Conservation (phyloP, 495 filamentous ascomycete genomes). For the Podospora tetraspora region DNA sequence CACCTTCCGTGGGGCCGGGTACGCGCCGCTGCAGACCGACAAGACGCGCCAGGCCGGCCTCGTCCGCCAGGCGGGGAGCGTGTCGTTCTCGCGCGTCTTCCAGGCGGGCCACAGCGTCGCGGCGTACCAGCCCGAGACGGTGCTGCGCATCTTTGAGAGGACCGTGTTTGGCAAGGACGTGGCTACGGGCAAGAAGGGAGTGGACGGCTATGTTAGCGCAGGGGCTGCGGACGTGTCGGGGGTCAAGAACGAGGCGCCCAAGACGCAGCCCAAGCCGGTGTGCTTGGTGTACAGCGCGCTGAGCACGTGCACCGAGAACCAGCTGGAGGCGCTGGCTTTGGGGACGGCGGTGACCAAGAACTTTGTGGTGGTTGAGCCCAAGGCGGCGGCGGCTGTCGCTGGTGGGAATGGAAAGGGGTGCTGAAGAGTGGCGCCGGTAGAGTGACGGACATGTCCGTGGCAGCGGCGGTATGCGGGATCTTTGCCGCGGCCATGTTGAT, state of each 20-base stretch:
- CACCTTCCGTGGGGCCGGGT: conserved; percentile 42
- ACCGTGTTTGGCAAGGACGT: conserved; percentile 48
- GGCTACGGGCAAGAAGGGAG: conserved; percentile 42
- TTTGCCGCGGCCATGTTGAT: neutral
- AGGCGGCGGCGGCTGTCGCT: neutral
- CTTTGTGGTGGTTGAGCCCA: conserved; percentile 1
- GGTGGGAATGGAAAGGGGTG: neutral
- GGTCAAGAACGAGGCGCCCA: neutral
- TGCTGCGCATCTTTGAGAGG: conserved; percentile 29
- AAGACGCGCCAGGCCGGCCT: conserved; percentile 48
- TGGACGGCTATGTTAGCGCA: conserved; percentile 4
- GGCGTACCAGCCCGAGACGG: conserved; percentile 53
- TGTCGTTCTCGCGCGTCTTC: conserved; percentile 57
- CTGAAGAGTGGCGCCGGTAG: neutral
- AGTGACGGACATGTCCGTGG: neutral
- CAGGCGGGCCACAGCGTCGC: conserved; percentile 59
- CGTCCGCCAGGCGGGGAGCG: conserved; percentile 56
- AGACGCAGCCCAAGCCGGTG: neutral
- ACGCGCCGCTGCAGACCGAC: conserved; percentile 47
- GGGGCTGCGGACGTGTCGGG: neutral
- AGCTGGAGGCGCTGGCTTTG: neutral
- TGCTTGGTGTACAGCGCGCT: neutral
- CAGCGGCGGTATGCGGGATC: neutral
- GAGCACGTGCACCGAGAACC: conserved; percentile 6
- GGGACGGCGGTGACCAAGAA: conserved; percentile 3